Evolutionary conservation across 1,284 basidiomycete species (phyloP).

Genomic region (Moesziomyces antarcticus): DNA sequence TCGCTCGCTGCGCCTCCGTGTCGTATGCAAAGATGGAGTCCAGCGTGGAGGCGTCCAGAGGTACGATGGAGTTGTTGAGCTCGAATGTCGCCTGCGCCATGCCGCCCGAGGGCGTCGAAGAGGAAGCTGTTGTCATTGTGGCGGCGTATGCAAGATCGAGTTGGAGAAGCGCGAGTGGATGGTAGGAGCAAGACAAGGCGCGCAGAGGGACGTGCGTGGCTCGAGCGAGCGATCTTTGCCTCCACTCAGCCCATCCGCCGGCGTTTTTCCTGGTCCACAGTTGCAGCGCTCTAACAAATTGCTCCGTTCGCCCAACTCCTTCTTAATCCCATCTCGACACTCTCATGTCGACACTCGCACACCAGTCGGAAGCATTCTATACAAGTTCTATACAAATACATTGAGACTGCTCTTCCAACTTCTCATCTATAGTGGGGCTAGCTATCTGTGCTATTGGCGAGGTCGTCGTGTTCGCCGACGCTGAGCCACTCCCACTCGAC

Average conservation of each 20-base stretch:
- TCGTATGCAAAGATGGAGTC: slow-evolving; percentile 73
- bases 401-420: neutral
- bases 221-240: neutral
- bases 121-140: slow-evolving; percentile 9
- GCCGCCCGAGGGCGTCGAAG: slow-evolving; percentile 22
- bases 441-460: neutral
- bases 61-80: slow-evolving; percentile 78
- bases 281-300: neutral
- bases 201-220: neutral
- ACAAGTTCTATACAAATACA: too few species aligned
- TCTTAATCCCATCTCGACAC: too few species aligned
- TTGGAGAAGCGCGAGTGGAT: neutral
- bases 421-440: neutral
- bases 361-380: too few species aligned
- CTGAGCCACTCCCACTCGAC: slow-evolving; percentile 65
- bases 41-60: slow-evolving; percentile 42
- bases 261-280: neutral
- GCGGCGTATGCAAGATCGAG: too few species aligned
- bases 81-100: slow-evolving; percentile 85
- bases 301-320: neutral
- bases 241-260: neutral
- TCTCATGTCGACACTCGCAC: neutral
- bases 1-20: slow-evolving; percentile 76
- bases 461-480: slow-evolving; percentile 29
- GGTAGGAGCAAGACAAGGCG: neutral